Conservation (phyloP, 1,284 basidiomycete species). For the Rhodotorula sp. region DNA sequence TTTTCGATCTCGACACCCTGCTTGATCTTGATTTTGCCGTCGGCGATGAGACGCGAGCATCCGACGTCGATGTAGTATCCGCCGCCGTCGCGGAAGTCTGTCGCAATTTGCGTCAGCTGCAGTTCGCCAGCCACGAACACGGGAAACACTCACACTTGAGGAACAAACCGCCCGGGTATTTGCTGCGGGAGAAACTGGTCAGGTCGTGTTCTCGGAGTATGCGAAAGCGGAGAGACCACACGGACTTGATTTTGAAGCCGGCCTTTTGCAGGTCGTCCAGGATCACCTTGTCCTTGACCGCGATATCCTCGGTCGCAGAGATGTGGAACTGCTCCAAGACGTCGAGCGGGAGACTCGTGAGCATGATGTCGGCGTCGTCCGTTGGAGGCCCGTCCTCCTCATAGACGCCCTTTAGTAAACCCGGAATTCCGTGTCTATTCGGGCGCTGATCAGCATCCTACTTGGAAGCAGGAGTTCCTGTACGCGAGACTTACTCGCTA, state of each 20-base stretch:
- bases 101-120: neutral
- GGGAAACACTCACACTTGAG: conserved; percentile 24
- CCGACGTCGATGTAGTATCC: conserved; percentile 47
- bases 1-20: conserved; percentile 46
- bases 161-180: conserved; percentile 35
- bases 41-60: conserved; percentile 45
- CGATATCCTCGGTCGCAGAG: conserved; percentile 45
- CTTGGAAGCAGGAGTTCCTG: neutral
- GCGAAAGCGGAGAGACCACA: no score
- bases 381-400: conserved; percentile 52
- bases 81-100: conserved; percentile 44
- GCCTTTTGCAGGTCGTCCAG: conserved; percentile 50
- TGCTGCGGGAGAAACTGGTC: conserved; percentile 25
- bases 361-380: conserved; percentile 55
- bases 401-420: conserved; percentile 46
- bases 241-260: conserved; percentile 48
- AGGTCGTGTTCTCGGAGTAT: neutral
- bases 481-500: neutral
- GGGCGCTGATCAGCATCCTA: conserved; percentile 2
- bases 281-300: conserved; percentile 47
- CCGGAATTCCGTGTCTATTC: conserved; percentile 39
- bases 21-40: conserved; percentile 49
- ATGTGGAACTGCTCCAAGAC: conserved; percentile 50
- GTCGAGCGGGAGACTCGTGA: conserved; percentile 52
- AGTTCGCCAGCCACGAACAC: neutral